A percentile compares a stretch with the other conserved stretches of the same genome.
Evolutionary conservation across 106 monocot species (phyloP).

Genomic region (Triglochin maritima): DNA sequence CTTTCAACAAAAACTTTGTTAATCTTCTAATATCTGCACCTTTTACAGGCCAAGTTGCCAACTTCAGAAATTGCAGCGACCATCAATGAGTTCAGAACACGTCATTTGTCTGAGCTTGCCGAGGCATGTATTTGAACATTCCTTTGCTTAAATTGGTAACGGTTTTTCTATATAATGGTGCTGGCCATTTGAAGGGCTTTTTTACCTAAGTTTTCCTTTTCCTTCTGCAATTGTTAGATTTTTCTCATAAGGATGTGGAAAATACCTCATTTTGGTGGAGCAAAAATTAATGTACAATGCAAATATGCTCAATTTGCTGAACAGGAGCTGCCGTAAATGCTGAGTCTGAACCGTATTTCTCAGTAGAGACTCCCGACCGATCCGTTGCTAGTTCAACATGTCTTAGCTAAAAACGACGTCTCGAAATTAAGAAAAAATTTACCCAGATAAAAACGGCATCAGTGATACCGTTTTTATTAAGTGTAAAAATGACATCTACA

Average conservation of each 20-base stretch:
- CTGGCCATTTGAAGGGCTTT: neutral
- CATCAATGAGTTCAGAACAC: constrained; percentile 84
- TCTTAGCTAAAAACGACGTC: no score
- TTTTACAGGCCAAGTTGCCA: constrained; percentile 68
- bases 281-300: neutral
- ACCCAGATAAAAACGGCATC: no score
- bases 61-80: constrained; percentile 86
- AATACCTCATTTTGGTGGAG: neutral
- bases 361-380: no score
- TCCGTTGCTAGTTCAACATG: no score
- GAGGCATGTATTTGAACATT: constrained; percentile 40
- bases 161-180: neutral
- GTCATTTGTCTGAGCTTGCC: constrained; percentile 97
- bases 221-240: neutral
- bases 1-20: neutral
- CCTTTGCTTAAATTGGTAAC: neutral
- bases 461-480: no score
- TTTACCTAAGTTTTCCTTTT: neutral
- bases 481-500: no score
- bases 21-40: neutral
- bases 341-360: no score
- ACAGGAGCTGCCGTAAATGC: no score
- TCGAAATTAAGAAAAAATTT: no score
- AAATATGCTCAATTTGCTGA: no score
- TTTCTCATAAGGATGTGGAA: neutral